phyloP scores from a whole-genome alignment of 2,329 filamentous ascomycete species.

The Aspergillus sp. region DNA sequence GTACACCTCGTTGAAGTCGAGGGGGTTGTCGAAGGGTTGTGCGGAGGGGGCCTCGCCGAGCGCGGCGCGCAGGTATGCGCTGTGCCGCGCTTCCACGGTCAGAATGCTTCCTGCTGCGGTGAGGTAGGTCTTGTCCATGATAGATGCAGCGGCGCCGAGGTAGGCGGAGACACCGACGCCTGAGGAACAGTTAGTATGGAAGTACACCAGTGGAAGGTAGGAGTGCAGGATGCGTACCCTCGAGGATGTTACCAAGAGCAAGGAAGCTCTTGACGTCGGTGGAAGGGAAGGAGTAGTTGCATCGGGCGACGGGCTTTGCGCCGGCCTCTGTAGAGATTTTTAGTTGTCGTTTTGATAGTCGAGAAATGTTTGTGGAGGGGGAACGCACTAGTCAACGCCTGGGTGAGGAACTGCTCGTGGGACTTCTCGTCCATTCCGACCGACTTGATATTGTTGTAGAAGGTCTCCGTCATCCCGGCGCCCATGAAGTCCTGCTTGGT shows the following conservation, averaged over 20 bases:
- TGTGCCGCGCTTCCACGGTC: constrained; percentile 65
- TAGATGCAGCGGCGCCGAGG: constrained; percentile 61
- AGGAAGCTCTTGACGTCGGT: constrained; percentile 53
- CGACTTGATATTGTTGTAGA: constrained; percentile 59
- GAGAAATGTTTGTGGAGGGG: too few species aligned
- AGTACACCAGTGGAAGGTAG: neutral
- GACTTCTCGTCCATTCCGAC: constrained; percentile 58
- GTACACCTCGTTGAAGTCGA: constrained; percentile 60
- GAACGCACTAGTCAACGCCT: constrained; percentile 35
- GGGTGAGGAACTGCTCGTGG: constrained; percentile 59
- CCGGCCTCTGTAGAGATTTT: constrained; percentile 37
- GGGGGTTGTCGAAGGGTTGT: constrained; percentile 60
- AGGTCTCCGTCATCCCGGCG: constrained; percentile 52
- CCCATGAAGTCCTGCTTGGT: constrained; percentile 50
- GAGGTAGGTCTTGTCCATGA: constrained; percentile 58
- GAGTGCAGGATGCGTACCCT: constrained; percentile 34
- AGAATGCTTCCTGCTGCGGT: constrained; percentile 63
- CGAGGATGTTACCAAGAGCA: constrained; percentile 53
- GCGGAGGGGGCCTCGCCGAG: constrained; percentile 55
- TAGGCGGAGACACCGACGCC: constrained; percentile 59
- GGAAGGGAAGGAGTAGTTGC: constrained; percentile 57
- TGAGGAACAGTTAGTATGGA: neutral
- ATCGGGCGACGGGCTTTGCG: constrained; percentile 52
- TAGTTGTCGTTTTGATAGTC: neutral
- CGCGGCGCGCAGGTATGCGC: constrained; percentile 58